Evolutionary conservation across 2,329 filamentous ascomycete genomes (phyloP), one percentile per base, ranked within the genome.

Genomic region (Pseudogymnoascus destructans): DNA sequence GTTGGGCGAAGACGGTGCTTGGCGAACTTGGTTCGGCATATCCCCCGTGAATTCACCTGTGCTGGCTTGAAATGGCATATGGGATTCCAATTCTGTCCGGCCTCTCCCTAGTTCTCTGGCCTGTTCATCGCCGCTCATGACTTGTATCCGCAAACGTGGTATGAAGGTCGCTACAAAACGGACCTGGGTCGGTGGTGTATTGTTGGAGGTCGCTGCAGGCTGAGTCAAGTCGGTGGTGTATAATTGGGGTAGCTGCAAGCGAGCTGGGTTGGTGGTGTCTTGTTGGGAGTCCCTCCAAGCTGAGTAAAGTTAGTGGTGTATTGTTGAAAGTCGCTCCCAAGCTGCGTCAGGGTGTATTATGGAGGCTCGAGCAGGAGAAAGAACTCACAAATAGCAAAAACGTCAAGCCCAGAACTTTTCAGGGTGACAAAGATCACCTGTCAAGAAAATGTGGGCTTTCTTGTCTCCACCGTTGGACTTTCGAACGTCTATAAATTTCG

Each of bases 61-160:
- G 46, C 25, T 52, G 25, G 46, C 25, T 52, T 52, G 25, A 19
- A 30, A 30, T 17, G 25, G 25, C n/a, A 52, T 32, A 17, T 52
- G 46, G 46, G 46, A 52, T 15, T 30, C 46, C 15, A 52, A 30
- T 52, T 52, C 46, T 52, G 46, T 30, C 46, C 5, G 46, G 46
- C 46, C 46, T 19, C 25, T 52, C 32, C 46, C 46, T 52, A 52
- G n/a, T 52, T 52, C 46, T 30, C 25, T 30, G 46, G 46, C 10
- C 25, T 52, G 46, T 52, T 52, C 46, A 52, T 52, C 46, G 25
- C 46, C 46, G 25, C 46, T 52, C 46, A 52, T 52, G 46, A 52
- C 46, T 52, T 52, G 46, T 52, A 52, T 52, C 25, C 25, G 25
- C 46, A 19, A 52, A 30, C n/a, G 25, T 32, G 46, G 46, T 52